Conservation (phyloP, 73 alveolate species). For the Blepharisma japonicum region DNA sequence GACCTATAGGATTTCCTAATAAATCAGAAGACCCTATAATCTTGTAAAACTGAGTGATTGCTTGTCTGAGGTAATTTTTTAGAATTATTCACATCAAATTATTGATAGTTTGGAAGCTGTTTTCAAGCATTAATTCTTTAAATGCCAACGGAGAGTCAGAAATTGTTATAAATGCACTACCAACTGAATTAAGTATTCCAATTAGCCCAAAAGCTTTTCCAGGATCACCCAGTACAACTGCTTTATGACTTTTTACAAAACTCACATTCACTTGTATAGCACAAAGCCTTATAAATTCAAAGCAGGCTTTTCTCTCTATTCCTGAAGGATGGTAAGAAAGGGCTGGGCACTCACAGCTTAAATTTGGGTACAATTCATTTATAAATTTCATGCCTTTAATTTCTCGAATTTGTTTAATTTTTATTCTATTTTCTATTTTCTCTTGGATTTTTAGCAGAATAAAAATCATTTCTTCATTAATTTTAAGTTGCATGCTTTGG, state of each 20-base stretch:
- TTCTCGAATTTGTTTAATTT: neutral
- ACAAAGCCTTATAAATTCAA: conserved; percentile 47
- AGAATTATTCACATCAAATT: conserved; percentile 28
- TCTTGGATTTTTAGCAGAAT: neutral
- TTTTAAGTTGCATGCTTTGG: conserved; percentile 7
- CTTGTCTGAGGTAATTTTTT: conserved; percentile 67
- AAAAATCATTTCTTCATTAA: neutral
- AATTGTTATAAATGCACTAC: conserved; percentile 48
- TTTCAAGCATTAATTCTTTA: conserved; percentile 41
- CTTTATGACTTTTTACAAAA: conserved; percentile 17
- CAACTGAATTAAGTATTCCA: conserved; percentile 34
- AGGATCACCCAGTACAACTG: conserved; percentile 25
- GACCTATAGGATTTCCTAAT: conserved; percentile 90
- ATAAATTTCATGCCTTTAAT: neutral
- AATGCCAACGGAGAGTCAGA: conserved; percentile 54
- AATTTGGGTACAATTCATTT: conserved; percentile 12
- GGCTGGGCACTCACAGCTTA: conserved; percentile 33
- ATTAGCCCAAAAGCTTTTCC: conserved; percentile 41
- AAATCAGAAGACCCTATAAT: conserved; percentile 77
- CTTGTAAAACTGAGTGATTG: conserved; percentile 71
- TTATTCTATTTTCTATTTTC: neutral
- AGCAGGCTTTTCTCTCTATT: conserved; percentile 44
- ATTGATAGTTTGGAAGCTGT: conserved; percentile 42
- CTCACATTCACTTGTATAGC: conserved; percentile 46
- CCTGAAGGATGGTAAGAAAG: conserved; percentile 21